A percentile compares a stretch with the other conserved stretches of the same genome.
phyloP scores from a whole-genome alignment of 2,329 filamentous ascomycete species.

The Incumbomyces lentus region DNA sequence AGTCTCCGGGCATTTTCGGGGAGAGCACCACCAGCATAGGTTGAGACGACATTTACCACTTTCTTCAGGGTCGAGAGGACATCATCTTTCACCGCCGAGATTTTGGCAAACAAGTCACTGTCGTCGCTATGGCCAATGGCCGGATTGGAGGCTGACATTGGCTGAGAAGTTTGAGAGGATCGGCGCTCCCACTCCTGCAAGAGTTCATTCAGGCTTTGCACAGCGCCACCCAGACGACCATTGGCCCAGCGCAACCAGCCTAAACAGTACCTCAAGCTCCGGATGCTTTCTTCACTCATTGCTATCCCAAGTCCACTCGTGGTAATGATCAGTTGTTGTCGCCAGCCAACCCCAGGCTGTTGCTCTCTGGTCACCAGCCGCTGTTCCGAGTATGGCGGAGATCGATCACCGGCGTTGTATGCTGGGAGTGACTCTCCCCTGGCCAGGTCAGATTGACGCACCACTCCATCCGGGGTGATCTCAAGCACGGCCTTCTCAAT shows the following conservation, averaged over 20 bases:
- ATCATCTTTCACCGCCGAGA: conserved; percentile 58
- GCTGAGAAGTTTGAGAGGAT: conserved; percentile 22
- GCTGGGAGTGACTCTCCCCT: conserved; percentile 65
- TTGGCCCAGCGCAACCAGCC: conserved; percentile 73
- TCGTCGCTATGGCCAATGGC: conserved; percentile 29
- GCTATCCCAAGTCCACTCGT: conserved; percentile 85
- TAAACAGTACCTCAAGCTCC: conserved; percentile 75
- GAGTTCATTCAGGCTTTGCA: conserved; percentile 61
- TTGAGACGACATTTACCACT: conserved; percentile 75
- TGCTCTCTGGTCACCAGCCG: conserved; percentile 10
- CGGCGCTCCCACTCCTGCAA: conserved; percentile 68
- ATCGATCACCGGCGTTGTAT: conserved; percentile 57
- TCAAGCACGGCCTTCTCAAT: conserved; percentile 19
- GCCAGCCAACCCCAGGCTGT: conserved; percentile 47
- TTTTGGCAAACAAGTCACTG: conserved; percentile 47
- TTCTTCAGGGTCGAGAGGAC: conserved; percentile 70
- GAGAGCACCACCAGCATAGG: conserved; percentile 80
- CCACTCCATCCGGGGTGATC: conserved; percentile 9
- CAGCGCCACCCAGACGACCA: conserved; percentile 64
- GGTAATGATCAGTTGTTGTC: conserved; percentile 73
- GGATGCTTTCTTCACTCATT: conserved; percentile 78
- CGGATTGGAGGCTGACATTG: conserved; percentile 18
- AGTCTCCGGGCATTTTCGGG: conserved; percentile 79
- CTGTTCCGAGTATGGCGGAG: conserved; percentile 17
- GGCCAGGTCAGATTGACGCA: conserved; percentile 9